Percentiles rank a stretch among this genome's conserved stretches.
Evolutionary conservation across 768 basidiomycete genomes (phyloP).

Genomic region (Kwoniella newhampshirensis): DNA sequence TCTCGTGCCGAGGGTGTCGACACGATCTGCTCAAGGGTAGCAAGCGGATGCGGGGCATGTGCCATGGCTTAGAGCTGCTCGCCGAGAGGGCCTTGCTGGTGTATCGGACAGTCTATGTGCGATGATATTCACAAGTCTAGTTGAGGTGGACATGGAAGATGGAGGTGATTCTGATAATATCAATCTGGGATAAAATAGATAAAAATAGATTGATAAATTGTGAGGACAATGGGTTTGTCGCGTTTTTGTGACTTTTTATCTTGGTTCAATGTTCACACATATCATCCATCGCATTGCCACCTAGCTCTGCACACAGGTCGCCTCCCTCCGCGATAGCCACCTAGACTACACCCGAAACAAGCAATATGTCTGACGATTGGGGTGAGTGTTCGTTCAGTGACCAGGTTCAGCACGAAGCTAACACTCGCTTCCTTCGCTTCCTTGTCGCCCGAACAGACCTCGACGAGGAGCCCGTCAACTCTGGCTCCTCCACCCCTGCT

Average conservation of each 20-base stretch:
- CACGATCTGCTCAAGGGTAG: constrained; percentile 73
- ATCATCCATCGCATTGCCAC: neutral
- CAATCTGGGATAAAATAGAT: constrained; percentile 17
- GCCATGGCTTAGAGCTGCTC: constrained; percentile 28
- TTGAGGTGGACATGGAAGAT: neutral
- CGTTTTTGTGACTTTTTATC: constrained; percentile 1
- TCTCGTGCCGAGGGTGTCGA: constrained; percentile 78
- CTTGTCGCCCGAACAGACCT: constrained; percentile 24
- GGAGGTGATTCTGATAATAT: too few species aligned
- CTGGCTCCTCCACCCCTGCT: constrained; percentile 48
- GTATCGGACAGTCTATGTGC: too few species aligned
- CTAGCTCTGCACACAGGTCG: neutral
- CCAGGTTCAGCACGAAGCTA: too few species aligned
- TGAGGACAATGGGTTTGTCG: neutral
- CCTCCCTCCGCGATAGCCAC: neutral
- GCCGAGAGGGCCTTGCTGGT: too few species aligned
- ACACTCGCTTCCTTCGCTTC: neutral
- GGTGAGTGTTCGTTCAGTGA: constrained; percentile 28
- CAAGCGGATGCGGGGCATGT: constrained; percentile 65
- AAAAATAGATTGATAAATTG: constrained; percentile 7
- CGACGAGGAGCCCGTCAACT: constrained; percentile 40
- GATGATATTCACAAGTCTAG: too few species aligned
- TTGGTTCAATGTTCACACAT: neutral
- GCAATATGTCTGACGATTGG: constrained; percentile 46
- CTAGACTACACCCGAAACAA: neutral